Evolutionary conservation across 306 rosid genomes (phyloP), one percentile per base, ranked within the genome.

Genomic region (Glycyrrhiza uralensis): DNA sequence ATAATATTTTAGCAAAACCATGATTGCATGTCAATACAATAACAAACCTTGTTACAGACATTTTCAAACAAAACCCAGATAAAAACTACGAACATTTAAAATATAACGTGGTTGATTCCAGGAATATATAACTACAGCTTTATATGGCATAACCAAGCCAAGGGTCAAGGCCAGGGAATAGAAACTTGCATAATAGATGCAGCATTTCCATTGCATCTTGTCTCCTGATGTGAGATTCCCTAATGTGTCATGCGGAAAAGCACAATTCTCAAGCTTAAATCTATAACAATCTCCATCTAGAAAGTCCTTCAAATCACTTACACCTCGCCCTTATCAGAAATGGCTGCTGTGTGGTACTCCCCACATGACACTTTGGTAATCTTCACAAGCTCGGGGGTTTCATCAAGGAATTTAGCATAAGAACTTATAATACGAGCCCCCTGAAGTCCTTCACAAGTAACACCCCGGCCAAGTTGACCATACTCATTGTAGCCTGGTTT

Each of bases 401-500:
- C 98, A 70, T 93, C 98, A 80, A 93, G 98, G 83, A 87, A 90
- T 81, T 73, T 90, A 15, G 97, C 96, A 75, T 82, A 93, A 76
- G 90, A 85, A 86, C 68, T 88, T 84, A 90, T 87, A 47, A 93
- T 50, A 17, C 80, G 88, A 69, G 96, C 96, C 69, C 90, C 76
- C 85, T 93, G 98, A 58, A 93, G 85, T 56, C 98, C 98, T 79
- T 93, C 98, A 66, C 92, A 88, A 20, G 97, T 93, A 78, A 93
- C 60, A 70, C 98, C 97, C 77, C 94, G 88, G 70, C 98, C 98
- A 81, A 93, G 98, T 77, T 93, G 98, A 91, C 98, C 97, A 45
- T 81, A 80, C 79, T 93, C 98, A 85, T 93, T 93, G 81, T 93
- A 93, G 84, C 98, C 97, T 93, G 92, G 83, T 89, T 87, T 74